Conservation (phyloP, 768 basidiomycete species). For the Trametes punicea region DNA sequence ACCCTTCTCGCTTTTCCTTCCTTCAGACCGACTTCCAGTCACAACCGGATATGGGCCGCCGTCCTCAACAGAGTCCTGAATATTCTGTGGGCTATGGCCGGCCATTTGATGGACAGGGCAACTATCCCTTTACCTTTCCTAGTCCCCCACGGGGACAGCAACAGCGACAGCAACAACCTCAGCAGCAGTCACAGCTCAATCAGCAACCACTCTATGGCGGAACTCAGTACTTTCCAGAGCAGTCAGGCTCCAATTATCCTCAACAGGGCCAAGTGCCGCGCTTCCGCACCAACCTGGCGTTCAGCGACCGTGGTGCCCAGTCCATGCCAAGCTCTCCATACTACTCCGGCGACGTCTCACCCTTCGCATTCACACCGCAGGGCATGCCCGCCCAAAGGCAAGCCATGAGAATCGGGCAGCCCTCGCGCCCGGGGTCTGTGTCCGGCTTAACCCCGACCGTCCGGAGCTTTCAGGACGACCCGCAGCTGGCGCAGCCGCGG, state of each 20-base stretch:
- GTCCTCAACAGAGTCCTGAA: background rate
- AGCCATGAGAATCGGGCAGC: conserved; percentile 1
- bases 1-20: conserved; percentile 20
- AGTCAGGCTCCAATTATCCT: background rate
- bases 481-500: conserved; percentile 6
- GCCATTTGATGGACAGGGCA: conserved; percentile 4
- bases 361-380: conserved; percentile 8
- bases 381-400: conserved; percentile 3
- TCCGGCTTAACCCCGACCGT: conserved; percentile 14
- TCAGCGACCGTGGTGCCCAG: background rate
- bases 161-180: conserved; percentile 6
- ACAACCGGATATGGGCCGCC: background rate
- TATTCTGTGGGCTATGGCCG: background rate
- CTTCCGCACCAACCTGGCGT: conserved; percentile 1
- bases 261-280: background rate
- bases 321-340: conserved; percentile 17
- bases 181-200: background rate
- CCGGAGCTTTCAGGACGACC: conserved; percentile 12
- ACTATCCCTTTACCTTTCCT: conserved; percentile 11
- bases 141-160: conserved; percentile 2
- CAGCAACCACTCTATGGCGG: conserved; percentile 7
- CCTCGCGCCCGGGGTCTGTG: conserved; percentile 1
- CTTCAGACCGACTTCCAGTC: conserved; percentile 17
- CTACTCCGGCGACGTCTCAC: conserved; percentile 2
- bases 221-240: conserved; percentile 6